phyloP scores from a whole-genome alignment of 2,329 filamentous ascomycete genomes.

The Botrytis hyacinthi region DNA sequence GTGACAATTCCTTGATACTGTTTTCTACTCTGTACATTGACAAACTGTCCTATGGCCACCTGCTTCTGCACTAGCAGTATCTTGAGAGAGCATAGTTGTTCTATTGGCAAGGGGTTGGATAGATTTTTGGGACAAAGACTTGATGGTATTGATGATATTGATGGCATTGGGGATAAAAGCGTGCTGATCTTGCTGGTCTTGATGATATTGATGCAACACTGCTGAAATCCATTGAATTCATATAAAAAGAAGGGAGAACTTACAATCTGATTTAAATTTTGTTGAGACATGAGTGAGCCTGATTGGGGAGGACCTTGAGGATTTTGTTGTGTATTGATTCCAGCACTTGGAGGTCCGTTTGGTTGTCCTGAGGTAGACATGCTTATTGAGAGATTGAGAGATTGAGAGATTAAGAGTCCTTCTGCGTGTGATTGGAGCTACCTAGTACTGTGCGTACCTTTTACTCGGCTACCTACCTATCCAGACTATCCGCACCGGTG shows the following conservation, averaged over 20 bases:
- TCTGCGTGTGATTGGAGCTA: neutral
- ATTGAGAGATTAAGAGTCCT: neutral
- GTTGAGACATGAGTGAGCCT: conserved; percentile 65
- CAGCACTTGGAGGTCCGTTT: conserved; percentile 45
- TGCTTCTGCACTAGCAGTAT: neutral
- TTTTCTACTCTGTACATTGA: neutral
- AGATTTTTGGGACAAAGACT: neutral
- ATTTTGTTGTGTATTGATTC: conserved; percentile 47
- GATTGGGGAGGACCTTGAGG: conserved; percentile 47
- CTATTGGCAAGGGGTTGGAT: neutral
- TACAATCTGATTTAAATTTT: conserved; percentile 95
- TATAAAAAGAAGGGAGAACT: conserved; percentile 43
- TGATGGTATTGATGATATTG: neutral
- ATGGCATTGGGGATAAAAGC: neutral
- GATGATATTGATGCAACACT: neutral
- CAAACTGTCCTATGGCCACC: neutral
- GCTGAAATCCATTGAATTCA: too few relatives aligned
- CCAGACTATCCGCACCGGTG: neutral
- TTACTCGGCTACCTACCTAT: neutral
- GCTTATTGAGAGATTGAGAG: neutral
- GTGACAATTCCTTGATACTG: neutral
- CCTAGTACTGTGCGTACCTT: neutral
- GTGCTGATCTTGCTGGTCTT: neutral
- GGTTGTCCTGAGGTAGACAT: conserved; percentile 45
- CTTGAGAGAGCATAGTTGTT: neutral